Evolutionary conservation across 2,329 filamentous ascomycete genomes (phyloP), one percentile per base, ranked within the genome.

Genomic region (Cladosporium sp.): DNA sequence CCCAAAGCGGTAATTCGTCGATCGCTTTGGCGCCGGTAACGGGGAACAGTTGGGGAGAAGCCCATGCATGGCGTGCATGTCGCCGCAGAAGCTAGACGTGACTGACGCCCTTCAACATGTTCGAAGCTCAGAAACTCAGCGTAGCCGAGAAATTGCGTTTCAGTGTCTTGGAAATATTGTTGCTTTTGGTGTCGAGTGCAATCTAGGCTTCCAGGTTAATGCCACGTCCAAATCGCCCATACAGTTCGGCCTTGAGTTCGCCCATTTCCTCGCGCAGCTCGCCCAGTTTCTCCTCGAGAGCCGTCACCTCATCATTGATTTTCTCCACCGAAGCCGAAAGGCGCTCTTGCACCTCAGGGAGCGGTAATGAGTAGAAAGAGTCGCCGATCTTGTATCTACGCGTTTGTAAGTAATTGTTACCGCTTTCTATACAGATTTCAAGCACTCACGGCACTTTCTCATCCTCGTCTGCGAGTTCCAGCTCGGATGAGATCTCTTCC

Each of bases 401-500:
- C 6, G 9, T 7, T 19, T 9, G 7, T 48, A 11, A 48, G 45
- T 25, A 18, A 3, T 39, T 42, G 36, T 12, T 27, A 12, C 36
- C 36, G 16, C n/a, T 5, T 8, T 8, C 11, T 16, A 9, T 2
- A 13, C 8, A 33, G 1, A n/a, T 11, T 20, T 22, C 25, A 22
- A 19, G 27, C 18, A 73, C 84, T 67, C 78, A 96, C 87, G 88
- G 91, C 18, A 98, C 84, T 63, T 86, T 83, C 47, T 95, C 90
- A 61, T 97, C 92, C 68, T 98, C 93, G 68, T 97, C 92, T 46
- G 89, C 88, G 15, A 98, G 82, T 72, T 98, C 93, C 40, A 98
- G 78, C 69, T 98, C 93, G 48, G 79, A 88, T 2, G 85, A 86
- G 49, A 98, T 80, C 69, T 98, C 93, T 67, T 97, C 91, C 3